These are phyloP conservation scores for Limnanthes douglasii DNA, from an alignment of 345 rosid species.

Conservation along the genomic window DNA sequence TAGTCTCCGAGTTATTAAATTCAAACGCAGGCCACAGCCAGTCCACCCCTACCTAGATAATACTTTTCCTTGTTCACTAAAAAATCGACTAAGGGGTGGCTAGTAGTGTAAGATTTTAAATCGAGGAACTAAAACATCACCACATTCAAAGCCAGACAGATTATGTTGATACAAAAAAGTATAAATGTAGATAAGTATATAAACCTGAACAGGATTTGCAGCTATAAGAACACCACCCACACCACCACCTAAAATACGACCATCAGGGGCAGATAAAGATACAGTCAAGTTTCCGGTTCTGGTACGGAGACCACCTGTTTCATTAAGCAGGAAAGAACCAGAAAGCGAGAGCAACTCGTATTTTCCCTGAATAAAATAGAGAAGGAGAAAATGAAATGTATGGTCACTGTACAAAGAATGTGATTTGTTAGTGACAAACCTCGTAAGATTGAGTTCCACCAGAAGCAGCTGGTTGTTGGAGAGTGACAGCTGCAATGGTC, in stretches of 20 bases:
- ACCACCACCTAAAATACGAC: conserved; percentile 89
- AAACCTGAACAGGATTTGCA: conserved; percentile 85
- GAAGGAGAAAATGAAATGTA: neutral
- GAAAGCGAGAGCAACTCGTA: conserved; percentile 82
- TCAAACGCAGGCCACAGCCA: no score
- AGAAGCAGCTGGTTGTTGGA: conserved; percentile 64
- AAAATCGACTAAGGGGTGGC: no score
- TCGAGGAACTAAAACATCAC: no score
- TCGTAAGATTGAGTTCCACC: conserved; percentile 77
- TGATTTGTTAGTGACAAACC: conserved; percentile 21
- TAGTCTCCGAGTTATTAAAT: no score
- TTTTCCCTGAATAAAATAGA: conserved; percentile 45
- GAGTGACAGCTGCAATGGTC: conserved; percentile 76
- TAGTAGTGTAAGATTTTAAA: no score
- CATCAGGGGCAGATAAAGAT: conserved; percentile 90
- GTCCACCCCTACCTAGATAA: no score
- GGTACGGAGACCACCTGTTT: conserved; percentile 28
- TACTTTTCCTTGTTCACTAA: no score
- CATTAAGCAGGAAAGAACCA: conserved; percentile 45
- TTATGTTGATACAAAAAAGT: conserved; percentile 3
- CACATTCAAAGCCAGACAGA: no score
- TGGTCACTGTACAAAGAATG: neutral
- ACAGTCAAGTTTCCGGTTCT: conserved; percentile 69
- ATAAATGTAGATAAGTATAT: no score
- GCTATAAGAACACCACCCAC: conserved; percentile 89